Conservation (phyloP, 140 eudicot species). For the Senecio squalidus region DNA sequence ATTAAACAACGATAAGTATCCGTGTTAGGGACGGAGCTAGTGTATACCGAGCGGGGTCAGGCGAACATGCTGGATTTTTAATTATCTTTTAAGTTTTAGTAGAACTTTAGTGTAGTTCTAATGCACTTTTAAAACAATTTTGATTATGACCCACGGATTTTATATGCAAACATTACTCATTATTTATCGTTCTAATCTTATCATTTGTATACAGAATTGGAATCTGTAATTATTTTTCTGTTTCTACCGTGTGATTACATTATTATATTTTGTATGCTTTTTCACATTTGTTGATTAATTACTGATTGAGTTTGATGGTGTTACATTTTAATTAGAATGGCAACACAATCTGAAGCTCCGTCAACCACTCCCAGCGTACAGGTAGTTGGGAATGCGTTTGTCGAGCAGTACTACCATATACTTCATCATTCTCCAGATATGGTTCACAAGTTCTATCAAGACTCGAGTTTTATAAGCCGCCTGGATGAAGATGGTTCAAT, state of each 20-base stretch:
- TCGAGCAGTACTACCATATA: constrained; percentile 79
- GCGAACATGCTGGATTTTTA: no score
- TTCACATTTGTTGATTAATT: background rate
- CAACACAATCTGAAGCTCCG: constrained; percentile 49
- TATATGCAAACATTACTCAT: no score
- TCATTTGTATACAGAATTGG: background rate
- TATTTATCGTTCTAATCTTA: background rate
- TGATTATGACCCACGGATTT: no score
- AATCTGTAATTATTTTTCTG: background rate
- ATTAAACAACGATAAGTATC: no score
- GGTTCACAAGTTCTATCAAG: constrained; percentile 82
- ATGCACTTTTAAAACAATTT: no score
- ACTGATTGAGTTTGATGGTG: constrained; percentile 8
- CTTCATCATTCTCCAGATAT: constrained; percentile 82
- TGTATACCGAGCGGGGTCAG: no score
- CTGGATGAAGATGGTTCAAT: constrained; percentile 64
- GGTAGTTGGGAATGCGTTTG: constrained; percentile 81
- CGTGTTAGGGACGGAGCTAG: no score
- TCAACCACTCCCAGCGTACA: constrained; percentile 59
- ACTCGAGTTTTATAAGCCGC: constrained; percentile 69
- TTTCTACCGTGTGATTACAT: background rate
- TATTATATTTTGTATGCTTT: constrained; percentile 1
- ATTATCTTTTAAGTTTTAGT: no score
- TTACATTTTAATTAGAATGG: constrained; percentile 37
- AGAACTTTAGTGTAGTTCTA: no score